A percentile compares a stretch with the other conserved stretches of the same genome.
phyloP scores from a whole-genome alignment of 257 asterid genomes.

The Catharanthus roseus region DNA sequence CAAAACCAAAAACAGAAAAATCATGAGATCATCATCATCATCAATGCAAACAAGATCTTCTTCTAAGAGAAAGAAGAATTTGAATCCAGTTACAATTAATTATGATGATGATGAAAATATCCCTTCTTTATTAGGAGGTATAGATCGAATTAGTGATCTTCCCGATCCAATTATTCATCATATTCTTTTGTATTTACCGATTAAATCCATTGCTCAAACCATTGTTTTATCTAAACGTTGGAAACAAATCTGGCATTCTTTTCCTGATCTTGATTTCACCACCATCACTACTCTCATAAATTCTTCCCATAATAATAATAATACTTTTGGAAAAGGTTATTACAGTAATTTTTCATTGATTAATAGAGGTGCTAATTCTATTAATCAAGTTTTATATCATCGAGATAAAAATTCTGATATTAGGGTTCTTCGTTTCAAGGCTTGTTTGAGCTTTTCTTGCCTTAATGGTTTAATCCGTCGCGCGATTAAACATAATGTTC shows the following conservation, averaged over 20 bases:
- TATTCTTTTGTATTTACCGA: conserved; percentile 49
- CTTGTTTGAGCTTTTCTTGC: conserved; percentile 46
- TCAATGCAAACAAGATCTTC: conserved; percentile 90
- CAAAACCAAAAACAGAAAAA: too few species aligned
- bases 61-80: conserved; percentile 47
- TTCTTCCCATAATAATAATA: too few species aligned
- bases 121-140: conserved; percentile 9
- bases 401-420: conserved; percentile 41
- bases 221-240: conserved; percentile 63
- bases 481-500: conserved; percentile 61
- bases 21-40: too few species aligned
- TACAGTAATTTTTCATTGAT: conserved; percentile 18
- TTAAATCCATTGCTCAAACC: conserved; percentile 55
- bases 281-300: conserved; percentile 22
- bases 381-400: conserved; percentile 45
- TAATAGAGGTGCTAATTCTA: conserved; percentile 29
- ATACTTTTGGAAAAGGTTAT: conserved; percentile 11
- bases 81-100: not conserved
- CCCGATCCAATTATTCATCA: conserved; percentile 66
- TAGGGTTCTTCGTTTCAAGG: conserved; percentile 49
- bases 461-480: conserved; percentile 46
- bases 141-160: conserved; percentile 66
- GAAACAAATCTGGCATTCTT: conserved; percentile 55
- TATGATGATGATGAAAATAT: too few species aligned
- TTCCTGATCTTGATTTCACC: conserved; percentile 81